phyloP scores from a whole-genome alignment of 768 basidiomycete species.

The Lactifluus subvellereus region DNA sequence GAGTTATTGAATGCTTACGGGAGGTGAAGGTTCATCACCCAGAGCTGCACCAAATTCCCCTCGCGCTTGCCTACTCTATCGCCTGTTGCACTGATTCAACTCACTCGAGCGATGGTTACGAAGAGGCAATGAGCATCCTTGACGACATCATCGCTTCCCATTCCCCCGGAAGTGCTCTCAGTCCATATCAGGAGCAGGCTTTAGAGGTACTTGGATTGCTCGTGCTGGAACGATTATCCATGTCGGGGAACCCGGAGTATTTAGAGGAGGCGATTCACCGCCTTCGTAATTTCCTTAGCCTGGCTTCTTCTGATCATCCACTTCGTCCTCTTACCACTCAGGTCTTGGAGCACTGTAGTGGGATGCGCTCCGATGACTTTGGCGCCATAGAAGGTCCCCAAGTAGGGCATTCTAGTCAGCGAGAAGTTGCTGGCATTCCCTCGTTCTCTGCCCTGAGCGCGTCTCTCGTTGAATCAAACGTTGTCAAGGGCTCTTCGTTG shows the following conservation, averaged over 20 bases:
- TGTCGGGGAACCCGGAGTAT: background rate
- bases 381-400: background rate
- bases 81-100: background rate
- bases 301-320: background rate
- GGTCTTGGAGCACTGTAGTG: too few relatives aligned
- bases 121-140: background rate
- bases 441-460: too few relatives aligned
- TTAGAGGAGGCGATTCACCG: background rate
- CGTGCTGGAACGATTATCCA: background rate
- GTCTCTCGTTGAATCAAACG: too few relatives aligned
- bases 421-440: too few relatives aligned
- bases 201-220: background rate
- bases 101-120: background rate
- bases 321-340: background rate
- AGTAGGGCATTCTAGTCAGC: too few relatives aligned
- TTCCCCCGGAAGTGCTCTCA: background rate
- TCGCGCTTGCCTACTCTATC: background rate
- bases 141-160: background rate
- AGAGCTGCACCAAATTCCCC: too few relatives aligned
- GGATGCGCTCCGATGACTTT: background rate
- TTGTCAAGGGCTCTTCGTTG: background rate
- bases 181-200: background rate
- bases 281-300: background rate
- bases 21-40: background rate
- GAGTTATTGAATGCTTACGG: background rate